Percentiles rank a stretch among this genome's conserved stretches.
Evolutionary conservation across 2,329 filamentous ascomycete species (phyloP).

Genomic region (Fusarium anguioides): DNA sequence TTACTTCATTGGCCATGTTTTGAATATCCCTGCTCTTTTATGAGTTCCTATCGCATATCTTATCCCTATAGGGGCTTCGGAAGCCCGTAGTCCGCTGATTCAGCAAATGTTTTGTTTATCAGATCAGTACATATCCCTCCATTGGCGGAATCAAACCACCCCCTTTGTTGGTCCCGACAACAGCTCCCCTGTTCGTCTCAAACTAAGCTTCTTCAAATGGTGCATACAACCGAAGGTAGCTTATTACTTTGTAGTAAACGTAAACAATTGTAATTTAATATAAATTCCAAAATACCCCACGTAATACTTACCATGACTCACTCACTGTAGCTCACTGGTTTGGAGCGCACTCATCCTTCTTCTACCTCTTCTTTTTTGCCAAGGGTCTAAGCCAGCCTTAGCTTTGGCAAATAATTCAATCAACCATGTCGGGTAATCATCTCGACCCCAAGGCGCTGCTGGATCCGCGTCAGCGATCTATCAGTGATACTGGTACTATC

Average conservation of each 20-base stretch:
- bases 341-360: conserved; percentile 1
- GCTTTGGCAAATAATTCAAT: too few species aligned
- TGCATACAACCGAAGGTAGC: neutral
- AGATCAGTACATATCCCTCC: neutral
- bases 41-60: neutral
- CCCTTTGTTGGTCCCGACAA: neutral
- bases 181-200: neutral
- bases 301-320: conserved; percentile 20
- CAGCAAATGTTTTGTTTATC: neutral
- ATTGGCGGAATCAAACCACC: neutral
- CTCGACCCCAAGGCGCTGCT: conserved; percentile 31
- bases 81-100: neutral
- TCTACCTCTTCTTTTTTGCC: neutral
- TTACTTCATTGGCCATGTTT: rapidly evolving
- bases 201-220: neutral
- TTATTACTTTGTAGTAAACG: too few species aligned
- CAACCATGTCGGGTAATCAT: conserved; percentile 32
- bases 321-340: conserved; percentile 28
- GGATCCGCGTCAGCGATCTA: conserved; percentile 30
- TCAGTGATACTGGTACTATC: conserved; percentile 27
- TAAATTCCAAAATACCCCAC: conserved; percentile 23
- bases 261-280: conserved; percentile 1
- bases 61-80: neutral
- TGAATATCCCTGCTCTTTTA: neutral
- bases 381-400: neutral